phyloP scores from a whole-genome alignment of 2,329 filamentous ascomycete species.

The Phoma sp. region DNA sequence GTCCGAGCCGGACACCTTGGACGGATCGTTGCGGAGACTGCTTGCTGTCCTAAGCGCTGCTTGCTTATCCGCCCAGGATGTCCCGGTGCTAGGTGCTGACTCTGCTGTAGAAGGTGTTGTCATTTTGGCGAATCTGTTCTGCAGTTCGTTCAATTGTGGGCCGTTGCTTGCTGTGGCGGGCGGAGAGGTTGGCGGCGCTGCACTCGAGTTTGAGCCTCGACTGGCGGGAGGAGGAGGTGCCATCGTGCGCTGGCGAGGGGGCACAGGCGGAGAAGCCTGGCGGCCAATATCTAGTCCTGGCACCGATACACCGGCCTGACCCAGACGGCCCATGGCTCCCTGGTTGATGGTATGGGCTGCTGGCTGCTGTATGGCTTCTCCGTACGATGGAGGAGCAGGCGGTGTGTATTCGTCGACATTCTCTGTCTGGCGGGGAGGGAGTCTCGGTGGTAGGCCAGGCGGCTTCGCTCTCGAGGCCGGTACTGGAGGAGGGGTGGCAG shows the following conservation, averaged over 20 bases:
- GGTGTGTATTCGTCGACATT: slow-evolving; percentile 56
- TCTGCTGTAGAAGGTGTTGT: slow-evolving; percentile 43
- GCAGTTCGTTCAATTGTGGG: slow-evolving; percentile 69
- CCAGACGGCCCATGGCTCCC: slow-evolving; percentile 70
- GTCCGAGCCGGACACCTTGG: slow-evolving; percentile 67
- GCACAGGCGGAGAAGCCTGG: slow-evolving; percentile 44
- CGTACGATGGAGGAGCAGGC: slow-evolving; percentile 58
- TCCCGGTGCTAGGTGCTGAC: slow-evolving; percentile 56
- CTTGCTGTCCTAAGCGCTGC: slow-evolving; percentile 68
- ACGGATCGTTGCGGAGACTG: slow-evolving; percentile 66
- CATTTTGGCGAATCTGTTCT: slow-evolving; percentile 66
- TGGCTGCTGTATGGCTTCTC: slow-evolving; percentile 47
- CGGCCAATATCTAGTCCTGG: slow-evolving; percentile 76
- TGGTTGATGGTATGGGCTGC: slow-evolving; percentile 59
- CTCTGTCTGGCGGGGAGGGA: slow-evolving; percentile 73
- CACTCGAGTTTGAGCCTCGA: slow-evolving; percentile 33
- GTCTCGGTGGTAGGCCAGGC: slow-evolving; percentile 66
- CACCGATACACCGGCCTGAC: slow-evolving; percentile 78
- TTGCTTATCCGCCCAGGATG: slow-evolving; percentile 69
- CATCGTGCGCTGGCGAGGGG: slow-evolving; percentile 43
- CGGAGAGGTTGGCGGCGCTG: slow-evolving; percentile 29
- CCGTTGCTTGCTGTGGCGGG: slow-evolving; percentile 27
- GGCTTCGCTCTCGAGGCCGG: slow-evolving; percentile 57
- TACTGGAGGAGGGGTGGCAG: slow-evolving; percentile 33
- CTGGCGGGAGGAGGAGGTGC: slow-evolving; percentile 39